Percentiles rank a stretch among this genome's conserved stretches.
These are phyloP conservation scores for Quercus dentata DNA, from an alignment of 306 rosid genomes.

Conservation along the genomic window DNA sequence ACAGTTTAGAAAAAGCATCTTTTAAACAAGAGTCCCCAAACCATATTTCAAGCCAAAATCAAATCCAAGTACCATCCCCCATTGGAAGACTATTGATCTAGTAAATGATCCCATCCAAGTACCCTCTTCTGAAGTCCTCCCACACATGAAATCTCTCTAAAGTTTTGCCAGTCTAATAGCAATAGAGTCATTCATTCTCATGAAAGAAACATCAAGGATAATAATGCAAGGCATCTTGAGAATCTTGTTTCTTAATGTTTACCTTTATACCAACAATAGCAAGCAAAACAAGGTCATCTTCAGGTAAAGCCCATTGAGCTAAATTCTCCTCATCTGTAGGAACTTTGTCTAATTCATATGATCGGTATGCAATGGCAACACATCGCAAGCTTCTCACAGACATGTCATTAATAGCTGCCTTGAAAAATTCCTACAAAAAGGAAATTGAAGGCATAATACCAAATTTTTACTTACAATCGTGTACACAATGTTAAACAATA, in stretches of 20 bases:
- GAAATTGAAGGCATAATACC: constrained; percentile 1
- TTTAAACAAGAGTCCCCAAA: too few species aligned
- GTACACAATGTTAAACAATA: not conserved
- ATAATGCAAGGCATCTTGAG: constrained; percentile 14
- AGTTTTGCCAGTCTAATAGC: too few species aligned
- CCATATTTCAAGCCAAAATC: too few species aligned
- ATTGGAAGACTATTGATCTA: too few species aligned
- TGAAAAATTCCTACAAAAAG: constrained; percentile 56
- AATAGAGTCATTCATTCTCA: too few species aligned
- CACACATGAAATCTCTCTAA: too few species aligned
- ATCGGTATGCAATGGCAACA: constrained; percentile 87
- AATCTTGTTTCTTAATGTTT: constrained; percentile 24
- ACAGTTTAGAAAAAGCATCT: too few species aligned
- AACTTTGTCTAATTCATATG: constrained; percentile 58
- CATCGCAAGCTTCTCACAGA: constrained; percentile 93
- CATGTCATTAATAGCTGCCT: constrained; percentile 69
- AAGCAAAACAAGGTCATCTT: constrained; percentile 77
- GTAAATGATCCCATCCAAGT: too few species aligned
- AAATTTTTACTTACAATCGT: not conserved
- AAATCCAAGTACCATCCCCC: too few species aligned
- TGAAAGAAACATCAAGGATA: constrained; percentile 1
- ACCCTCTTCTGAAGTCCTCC: too few species aligned
- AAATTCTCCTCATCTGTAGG: constrained; percentile 65
- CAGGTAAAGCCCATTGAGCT: constrained; percentile 80
- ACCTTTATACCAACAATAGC: constrained; percentile 96